phyloP scores from a whole-genome alignment of 73 alveolate genomes.

The Stentor coeruleus region DNA sequence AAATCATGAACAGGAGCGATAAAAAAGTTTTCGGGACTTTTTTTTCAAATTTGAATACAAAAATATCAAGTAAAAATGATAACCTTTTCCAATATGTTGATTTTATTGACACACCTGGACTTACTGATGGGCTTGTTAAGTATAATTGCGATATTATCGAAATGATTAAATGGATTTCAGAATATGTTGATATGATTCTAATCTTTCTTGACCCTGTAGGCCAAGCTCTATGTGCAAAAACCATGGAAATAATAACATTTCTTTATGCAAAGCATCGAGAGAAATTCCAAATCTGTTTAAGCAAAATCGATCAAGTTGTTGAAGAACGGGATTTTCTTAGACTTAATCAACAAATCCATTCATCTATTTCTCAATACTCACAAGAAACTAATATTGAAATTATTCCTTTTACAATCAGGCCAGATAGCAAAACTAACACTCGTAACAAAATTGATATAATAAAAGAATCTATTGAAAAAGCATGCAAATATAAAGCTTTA shows the following conservation, averaged over 20 bases:
- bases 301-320: conserved; percentile 34
- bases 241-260: conserved; percentile 30
- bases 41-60: conserved; percentile 14
- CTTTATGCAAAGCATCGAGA: neutral
- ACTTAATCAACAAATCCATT: neutral
- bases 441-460: neutral
- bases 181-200: conserved; percentile 34
- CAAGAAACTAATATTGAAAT: neutral
- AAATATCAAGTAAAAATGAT: neutral
- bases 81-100: conserved; percentile 29
- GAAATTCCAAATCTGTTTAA: conserved; percentile 29
- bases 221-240: conserved; percentile 37
- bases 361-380: neutral
- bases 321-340: neutral
- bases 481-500: neutral
- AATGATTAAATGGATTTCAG: conserved; percentile 31
- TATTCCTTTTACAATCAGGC: neutral
- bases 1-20: neutral
- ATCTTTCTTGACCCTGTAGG: conserved; percentile 50
- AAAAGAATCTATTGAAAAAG: neutral
- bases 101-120: conserved; percentile 54
- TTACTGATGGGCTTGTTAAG: conserved; percentile 46
- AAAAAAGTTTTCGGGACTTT: neutral
- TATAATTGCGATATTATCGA: conserved; percentile 36
- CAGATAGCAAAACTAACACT: neutral